These are phyloP conservation scores for Sporodiniella umbellata DNA, from an alignment of 371 early-diverging fungal species.

Conservation along the genomic window DNA sequence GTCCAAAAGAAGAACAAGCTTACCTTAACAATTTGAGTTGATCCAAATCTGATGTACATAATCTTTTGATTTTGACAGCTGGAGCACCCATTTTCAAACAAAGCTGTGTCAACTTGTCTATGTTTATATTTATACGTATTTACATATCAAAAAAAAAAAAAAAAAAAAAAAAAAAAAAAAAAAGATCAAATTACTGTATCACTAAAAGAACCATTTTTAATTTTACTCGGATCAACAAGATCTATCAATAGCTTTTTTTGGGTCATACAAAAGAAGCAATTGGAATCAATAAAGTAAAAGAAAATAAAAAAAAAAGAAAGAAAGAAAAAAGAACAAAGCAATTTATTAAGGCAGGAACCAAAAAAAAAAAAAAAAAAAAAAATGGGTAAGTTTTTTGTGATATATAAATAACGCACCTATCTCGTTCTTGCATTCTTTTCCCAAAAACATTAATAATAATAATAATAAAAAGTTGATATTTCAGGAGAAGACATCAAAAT, in stretches of 20 bases:
- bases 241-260: constrained; percentile 12
- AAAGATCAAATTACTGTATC: neutral
- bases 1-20: neutral
- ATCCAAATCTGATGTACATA: constrained; percentile 6
- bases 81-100: constrained; percentile 19
- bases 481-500: too few species aligned
- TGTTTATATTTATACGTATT: too few species aligned
- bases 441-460: neutral
- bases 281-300: constrained; percentile 4
- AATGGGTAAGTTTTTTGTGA: too few species aligned
- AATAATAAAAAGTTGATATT: neutral
- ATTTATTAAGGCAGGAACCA: neutral
- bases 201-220: neutral
- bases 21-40: constrained; percentile 13
- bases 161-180: too few species aligned
- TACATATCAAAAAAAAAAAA: too few species aligned
- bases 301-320: constrained; percentile 8
- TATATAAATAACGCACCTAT: neutral
- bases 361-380: constrained; percentile 3
- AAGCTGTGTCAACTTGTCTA: constrained; percentile 16
- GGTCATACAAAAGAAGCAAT: too few species aligned
- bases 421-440: neutral
- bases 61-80: constrained; percentile 17
- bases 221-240: constrained; percentile 12
- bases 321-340: neutral